Percentiles rank a stretch among this genome's conserved stretches.
Conservation (phyloP, 1,139 yeast species). For the Geotrichum fermentans region DNA sequence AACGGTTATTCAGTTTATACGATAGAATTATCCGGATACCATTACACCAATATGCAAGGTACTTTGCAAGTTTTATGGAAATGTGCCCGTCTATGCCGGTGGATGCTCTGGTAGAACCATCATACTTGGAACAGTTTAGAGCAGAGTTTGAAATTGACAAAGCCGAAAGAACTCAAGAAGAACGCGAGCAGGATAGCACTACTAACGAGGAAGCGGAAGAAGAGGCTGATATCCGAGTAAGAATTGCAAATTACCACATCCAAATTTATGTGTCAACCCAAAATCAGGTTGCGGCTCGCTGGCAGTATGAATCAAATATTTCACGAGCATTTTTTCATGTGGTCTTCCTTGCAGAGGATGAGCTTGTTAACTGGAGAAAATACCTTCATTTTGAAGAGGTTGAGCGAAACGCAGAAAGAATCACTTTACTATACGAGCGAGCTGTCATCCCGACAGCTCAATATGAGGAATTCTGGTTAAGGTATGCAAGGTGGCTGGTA, state of each 20-base stretch:
- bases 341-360: slow-evolving; percentile 42
- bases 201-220: slow-evolving; percentile 15
- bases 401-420: slow-evolving; percentile 30
- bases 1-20: slow-evolving; percentile 23
- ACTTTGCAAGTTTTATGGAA: slow-evolving; percentile 37
- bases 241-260: slow-evolving; percentile 31
- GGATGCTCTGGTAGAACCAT: slow-evolving; percentile 28
- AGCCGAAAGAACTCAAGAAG: slow-evolving; percentile 8
- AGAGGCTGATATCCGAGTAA: slow-evolving; percentile 32
- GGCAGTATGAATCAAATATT: slow-evolving; percentile 55
- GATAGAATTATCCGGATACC: slow-evolving; percentile 59
- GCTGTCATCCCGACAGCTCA: slow-evolving; percentile 48
- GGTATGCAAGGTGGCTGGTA: slow-evolving; percentile 48
- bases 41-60: slow-evolving; percentile 65
- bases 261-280: slow-evolving; percentile 62
- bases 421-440: slow-evolving; percentile 48
- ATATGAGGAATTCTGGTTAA: slow-evolving; percentile 58
- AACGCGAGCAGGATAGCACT: slow-evolving; percentile 1
- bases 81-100: slow-evolving; percentile 30
- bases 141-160: slow-evolving; percentile 32
- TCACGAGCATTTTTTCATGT: slow-evolving; percentile 50
- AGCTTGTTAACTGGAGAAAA: slow-evolving; percentile 53
- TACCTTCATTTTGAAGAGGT: slow-evolving; percentile 57
- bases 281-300: slow-evolving; percentile 51
- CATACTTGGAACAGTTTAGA: slow-evolving; percentile 29